Base-by-base conservation (phyloP, 805 yeast genomes). In the Candida adriatica region DNA sequence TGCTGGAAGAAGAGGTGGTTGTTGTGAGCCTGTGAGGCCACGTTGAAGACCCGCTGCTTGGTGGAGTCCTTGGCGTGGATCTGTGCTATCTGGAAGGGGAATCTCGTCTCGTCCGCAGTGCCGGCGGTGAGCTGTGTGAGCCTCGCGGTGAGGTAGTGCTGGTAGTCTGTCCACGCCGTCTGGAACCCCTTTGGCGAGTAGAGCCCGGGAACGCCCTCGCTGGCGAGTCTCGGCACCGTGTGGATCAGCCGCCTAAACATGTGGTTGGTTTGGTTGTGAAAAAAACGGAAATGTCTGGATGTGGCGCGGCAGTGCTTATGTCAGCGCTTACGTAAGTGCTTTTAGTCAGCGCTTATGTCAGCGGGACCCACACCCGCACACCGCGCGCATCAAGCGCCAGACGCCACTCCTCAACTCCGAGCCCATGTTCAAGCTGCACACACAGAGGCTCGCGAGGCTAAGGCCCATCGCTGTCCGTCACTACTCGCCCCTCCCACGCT, bases 1-100 rank as follows among this genome's bases (percentile, higher is more conserved):
- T 81, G 82, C 55, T 80, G 75, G 50, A 87, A 77, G 48, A 82
- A 86, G 30, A 92, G 68, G 59, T 90, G 98, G 62, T 92, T 92
- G 61, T 87, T 88, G 62, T 83, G 90, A 3, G 87, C 78, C 54
- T 83, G 94, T 5, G 95, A 83, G 3, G 97, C 96, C 50, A 70
- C 74, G 59, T 88, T 92, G 67, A 79, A 88, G n/a, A 73, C 58
- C 34, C 73, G 72, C 20, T 87, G 78, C 46, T 73, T 72, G 18
- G 75, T 72, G 18, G 82, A 65, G 41, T 75, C 72, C 47, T 72
- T 70, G 4, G 87, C 80, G 1, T 92, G 75, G 42, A 76, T 70
- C 37, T 75, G 58, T 36, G 77, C 54, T 33, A 85, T 73, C 39
- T 82, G 82, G 54, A 79, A 74, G 4, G 95, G 90, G 13, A 70